A percentile compares a stretch with the other conserved stretches of the same genome.
Conservation (phyloP, 2,329 filamentous ascomycete species). For the Rhynchosporium graminicola region DNA sequence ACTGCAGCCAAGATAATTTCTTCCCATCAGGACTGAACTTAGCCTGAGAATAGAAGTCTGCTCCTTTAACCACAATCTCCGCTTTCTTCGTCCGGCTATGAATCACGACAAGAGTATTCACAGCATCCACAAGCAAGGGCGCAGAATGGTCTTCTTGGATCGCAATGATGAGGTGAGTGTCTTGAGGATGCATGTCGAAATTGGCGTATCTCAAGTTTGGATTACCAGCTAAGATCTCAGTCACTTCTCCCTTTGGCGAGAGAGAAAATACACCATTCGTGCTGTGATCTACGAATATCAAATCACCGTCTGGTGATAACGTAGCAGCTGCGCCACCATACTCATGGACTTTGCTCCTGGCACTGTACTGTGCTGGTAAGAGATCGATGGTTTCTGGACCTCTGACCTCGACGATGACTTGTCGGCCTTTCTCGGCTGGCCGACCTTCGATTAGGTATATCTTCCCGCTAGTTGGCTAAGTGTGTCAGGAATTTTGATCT, state of each 20-base stretch:
- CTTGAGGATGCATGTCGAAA: conserved; percentile 46
- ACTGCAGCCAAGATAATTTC: conserved; percentile 54
- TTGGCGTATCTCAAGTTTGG: conserved; percentile 48
- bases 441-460: conserved; percentile 43
- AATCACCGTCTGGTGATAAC: conserved; percentile 42
- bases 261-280: conserved; percentile 48
- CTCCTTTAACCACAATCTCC: conserved; percentile 44
- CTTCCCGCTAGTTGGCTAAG: conserved; percentile 33
- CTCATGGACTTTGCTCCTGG: conserved; percentile 51
- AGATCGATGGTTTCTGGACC: conserved; percentile 43
- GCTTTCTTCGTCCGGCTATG: conserved; percentile 40
- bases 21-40: conserved; percentile 50
- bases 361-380: conserved; percentile 48
- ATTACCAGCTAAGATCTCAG: conserved; percentile 40
- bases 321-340: conserved; percentile 53
- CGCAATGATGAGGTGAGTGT: conserved; percentile 48
- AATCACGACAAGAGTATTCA: conserved; percentile 37
- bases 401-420: conserved; percentile 47
- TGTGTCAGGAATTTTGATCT: conserved; percentile 14
- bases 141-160: conserved; percentile 53
- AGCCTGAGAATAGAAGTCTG: conserved; percentile 56
- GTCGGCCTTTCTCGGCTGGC: conserved; percentile 44
- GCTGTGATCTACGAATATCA: conserved; percentile 50
- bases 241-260: conserved; percentile 42
- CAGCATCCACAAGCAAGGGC: conserved; percentile 26